A percentile compares a stretch with the other conserved stretches of the same genome.
These are phyloP conservation scores for Fusarium irregulare DNA, from an alignment of 2,329 filamentous ascomycete genomes.

Conservation along the genomic window DNA sequence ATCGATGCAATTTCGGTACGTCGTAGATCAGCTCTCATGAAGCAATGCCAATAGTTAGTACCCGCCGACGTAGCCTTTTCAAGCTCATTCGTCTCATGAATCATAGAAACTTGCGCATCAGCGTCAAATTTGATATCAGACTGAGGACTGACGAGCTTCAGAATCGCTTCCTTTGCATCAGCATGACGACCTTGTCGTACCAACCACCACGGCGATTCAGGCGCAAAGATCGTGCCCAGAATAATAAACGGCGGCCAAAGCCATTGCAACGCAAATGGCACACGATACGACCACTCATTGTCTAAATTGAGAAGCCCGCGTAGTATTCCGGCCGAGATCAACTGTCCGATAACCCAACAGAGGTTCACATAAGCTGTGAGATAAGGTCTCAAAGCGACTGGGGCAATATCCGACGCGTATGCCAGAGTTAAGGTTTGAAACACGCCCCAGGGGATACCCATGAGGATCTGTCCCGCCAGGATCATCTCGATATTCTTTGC, in stretches of 20 bases:
- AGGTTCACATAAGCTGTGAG: constrained; percentile 62
- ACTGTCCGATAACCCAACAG: constrained; percentile 62
- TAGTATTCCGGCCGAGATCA: constrained; percentile 57
- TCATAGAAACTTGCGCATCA: constrained; percentile 37
- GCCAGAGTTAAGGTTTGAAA: constrained; percentile 67
- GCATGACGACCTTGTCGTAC: constrained; percentile 46
- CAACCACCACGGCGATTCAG: constrained; percentile 63
- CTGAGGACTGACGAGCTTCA: constrained; percentile 43
- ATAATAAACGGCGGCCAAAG: constrained; percentile 59
- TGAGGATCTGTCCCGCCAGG: constrained; percentile 67
- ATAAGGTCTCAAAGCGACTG: constrained; percentile 63
- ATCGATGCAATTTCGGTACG: constrained; percentile 59
- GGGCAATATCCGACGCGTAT: constrained; percentile 75
- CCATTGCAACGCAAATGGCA: constrained; percentile 63
- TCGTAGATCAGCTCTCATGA: constrained; percentile 58
- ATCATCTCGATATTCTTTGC: constrained; percentile 65
- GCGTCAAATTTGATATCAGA: constrained; percentile 35
- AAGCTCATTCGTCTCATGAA: constrained; percentile 56
- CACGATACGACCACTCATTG: constrained; percentile 59
- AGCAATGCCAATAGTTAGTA: constrained; percentile 60
- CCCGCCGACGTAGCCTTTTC: constrained; percentile 56
- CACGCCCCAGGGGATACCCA: constrained; percentile 66
- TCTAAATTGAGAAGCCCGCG: constrained; percentile 53
- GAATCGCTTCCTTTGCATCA: constrained; percentile 34
- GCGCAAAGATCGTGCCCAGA: constrained; percentile 56